These are phyloP conservation scores for Pleoardoris graminearum DNA, from an alignment of 2,329 filamentous ascomycete species.

Conservation along the genomic window DNA sequence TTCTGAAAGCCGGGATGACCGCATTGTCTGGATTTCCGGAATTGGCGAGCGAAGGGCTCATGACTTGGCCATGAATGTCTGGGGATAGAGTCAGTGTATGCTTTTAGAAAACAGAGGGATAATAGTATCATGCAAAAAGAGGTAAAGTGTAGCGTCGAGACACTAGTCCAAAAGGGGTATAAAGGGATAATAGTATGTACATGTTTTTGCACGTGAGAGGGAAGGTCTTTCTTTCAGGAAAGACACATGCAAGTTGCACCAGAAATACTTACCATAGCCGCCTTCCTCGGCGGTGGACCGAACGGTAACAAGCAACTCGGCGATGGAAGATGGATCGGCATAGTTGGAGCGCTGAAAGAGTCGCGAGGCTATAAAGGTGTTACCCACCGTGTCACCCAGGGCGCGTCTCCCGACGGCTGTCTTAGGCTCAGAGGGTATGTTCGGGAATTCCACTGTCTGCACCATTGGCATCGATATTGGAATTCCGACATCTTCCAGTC, in stretches of 20 bases:
- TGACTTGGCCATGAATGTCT: conserved; percentile 34
- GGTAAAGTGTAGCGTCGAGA: too few species aligned
- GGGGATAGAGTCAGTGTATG: too few species aligned
- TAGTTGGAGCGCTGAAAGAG: conserved; percentile 26
- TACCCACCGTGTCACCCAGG: conserved; percentile 23
- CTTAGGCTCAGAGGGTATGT: background rate
- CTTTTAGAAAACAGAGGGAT: too few species aligned
- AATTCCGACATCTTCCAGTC: conserved; percentile 25
- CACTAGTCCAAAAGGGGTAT: too few species aligned
- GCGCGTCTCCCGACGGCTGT: conserved; percentile 2
- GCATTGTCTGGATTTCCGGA: conserved; percentile 23
- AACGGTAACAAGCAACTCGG: conserved; percentile 16
- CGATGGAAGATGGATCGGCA: conserved; percentile 9
- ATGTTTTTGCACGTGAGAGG: too few species aligned
- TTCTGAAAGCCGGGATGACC: conserved; percentile 28
- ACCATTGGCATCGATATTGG: conserved; percentile 15
- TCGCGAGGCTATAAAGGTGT: conserved; percentile 32
- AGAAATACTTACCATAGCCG: too few species aligned
- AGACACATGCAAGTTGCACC: too few species aligned
- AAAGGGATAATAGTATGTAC: too few species aligned
- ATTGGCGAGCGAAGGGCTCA: conserved; percentile 16
- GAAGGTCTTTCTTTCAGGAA: too few species aligned
- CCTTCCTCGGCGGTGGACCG: conserved; percentile 26
- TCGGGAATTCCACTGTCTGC: conserved; percentile 4
- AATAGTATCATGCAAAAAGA: too few species aligned